Conservation (phyloP, 2,329 filamentous ascomycete genomes). For the Teratosphaeria zuluensis region DNA sequence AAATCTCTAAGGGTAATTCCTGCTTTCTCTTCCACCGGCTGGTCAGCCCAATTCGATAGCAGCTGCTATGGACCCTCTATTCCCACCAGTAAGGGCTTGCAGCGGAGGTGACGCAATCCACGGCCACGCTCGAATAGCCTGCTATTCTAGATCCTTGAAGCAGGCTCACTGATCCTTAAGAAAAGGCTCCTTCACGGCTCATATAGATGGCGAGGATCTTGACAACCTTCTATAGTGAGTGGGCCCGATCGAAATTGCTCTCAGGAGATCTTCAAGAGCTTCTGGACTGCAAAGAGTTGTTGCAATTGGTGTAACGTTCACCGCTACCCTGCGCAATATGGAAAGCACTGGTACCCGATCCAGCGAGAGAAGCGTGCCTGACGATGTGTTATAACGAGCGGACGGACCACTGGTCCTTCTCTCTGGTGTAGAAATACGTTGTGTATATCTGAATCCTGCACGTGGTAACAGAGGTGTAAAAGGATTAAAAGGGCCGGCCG, state of each 20-base stretch:
- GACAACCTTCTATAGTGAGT: too few relatives aligned
- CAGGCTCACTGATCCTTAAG: background rate
- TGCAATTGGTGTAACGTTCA: background rate
- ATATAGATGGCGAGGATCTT: background rate
- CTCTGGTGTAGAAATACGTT: background rate
- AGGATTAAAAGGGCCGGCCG: background rate
- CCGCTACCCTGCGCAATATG: background rate
- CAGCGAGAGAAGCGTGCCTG: conserved; percentile 6
- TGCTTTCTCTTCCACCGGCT: background rate
- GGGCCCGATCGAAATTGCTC: background rate
- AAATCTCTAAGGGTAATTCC: background rate
- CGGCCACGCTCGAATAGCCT: background rate
- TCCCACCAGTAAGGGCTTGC: background rate
- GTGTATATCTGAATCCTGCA: background rate
- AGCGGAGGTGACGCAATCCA: background rate
- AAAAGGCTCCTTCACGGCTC: background rate
- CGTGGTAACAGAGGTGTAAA: background rate
- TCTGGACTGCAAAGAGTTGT: background rate
- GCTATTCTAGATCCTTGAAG: background rate
- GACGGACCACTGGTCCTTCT: conserved; percentile 5
- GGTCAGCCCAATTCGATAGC: background rate
- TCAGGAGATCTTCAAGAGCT: background rate
- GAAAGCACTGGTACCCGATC: background rate
- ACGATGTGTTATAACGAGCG: conserved; percentile 6
- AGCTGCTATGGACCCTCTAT: background rate